Base-by-base conservation (phyloP, 176 grass and related monocot species). In the Avena insularis region DNA sequence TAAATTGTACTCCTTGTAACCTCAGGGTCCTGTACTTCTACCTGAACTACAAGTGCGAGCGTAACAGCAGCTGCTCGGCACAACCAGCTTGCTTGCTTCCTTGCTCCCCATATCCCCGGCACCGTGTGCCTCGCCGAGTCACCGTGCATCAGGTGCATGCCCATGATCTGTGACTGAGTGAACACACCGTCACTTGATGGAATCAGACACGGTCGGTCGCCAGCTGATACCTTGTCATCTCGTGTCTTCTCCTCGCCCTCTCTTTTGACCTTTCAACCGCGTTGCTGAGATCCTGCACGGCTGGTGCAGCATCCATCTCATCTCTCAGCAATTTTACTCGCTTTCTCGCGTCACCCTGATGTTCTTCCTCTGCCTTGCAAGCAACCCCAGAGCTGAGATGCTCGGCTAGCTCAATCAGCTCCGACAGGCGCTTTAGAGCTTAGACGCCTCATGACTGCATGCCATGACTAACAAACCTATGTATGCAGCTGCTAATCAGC, bases 401-500 rank as follows among this genome's bases (percentile, higher is more conserved):
- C 19, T 0, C 14, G 6, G 55, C 17, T 59, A 59, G 56, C 56
- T 59, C 17, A 15, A 57, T 57, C 19, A 9, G 19, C 56, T 20
- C 56, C 56, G 56, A 59, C 57, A 59, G 9, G 57, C 57, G 57
- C 57, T 59, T 59, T 59, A 59, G 57, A 59, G 57, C 57, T n/a
- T n/a, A 59, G 56, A 59, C 19, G 56, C 56, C 20, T 21, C 57
- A 21, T 59, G 57, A 21, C 57, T 59, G 57, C 57, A n/a, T 21
- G 19, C 57, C 57, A 59, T 3, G 57, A 59, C 57, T 59, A 59
- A 59, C 57, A 59, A 59, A 59, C 57, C 57, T 75, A 55, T 27
- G 35, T 40, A 53, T 43, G 19, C 13, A 80, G 72, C 20, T 50
- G 85, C 29, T 43, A 71, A 61, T 86, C 73, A 79, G 74, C 70